Percentiles rank a stretch among this genome's conserved stretches.
These are phyloP conservation scores for Trichoderma pleuroti DNA, from an alignment of 2,329 filamentous ascomycete genomes.

Conservation along the genomic window DNA sequence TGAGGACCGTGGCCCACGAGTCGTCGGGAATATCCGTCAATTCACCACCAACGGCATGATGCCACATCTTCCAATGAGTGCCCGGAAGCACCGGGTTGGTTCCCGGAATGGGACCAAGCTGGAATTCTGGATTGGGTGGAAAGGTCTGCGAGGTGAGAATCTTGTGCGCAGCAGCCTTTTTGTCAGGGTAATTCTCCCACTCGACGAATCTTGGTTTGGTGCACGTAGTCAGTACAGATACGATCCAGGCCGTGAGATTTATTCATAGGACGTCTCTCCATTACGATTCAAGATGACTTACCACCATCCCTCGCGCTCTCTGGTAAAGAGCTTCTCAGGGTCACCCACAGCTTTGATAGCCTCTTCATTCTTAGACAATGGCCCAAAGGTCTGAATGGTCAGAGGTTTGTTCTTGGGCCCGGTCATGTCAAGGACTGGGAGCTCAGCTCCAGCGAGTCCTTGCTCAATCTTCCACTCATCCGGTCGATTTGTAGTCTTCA, in stretches of 20 bases:
- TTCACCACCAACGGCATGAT: constrained; percentile 4
- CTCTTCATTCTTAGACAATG: not conserved
- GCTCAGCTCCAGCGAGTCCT: constrained; percentile 5
- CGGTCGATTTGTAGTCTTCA: not conserved
- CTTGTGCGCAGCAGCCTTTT: constrained; percentile 11
- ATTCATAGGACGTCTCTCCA: not conserved
- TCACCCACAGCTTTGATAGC: constrained; percentile 5
- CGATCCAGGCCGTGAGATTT: not conserved
- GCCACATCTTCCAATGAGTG: constrained; percentile 13
- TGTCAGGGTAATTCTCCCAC: constrained; percentile 12
- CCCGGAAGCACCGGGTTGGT: constrained; percentile 12
- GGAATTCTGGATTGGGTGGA: constrained; percentile 7
- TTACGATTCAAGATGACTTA: not conserved
- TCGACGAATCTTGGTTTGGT: not conserved
- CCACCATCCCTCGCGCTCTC: constrained; percentile 6
- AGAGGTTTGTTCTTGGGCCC: not conserved
- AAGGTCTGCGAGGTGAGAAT: constrained; percentile 2
- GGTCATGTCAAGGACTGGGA: constrained; percentile 13
- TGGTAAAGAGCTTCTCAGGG: not conserved
- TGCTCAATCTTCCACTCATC: constrained; percentile 16
- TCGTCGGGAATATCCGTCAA: not conserved
- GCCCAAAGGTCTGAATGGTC: not conserved
- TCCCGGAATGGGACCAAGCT: not conserved
- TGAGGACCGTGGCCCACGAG: constrained; percentile 4
- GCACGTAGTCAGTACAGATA: not conserved